These are phyloP conservation scores for Apiospora arundinis DNA, from an alignment of 2,329 filamentous ascomycete species.

Conservation along the genomic window DNA sequence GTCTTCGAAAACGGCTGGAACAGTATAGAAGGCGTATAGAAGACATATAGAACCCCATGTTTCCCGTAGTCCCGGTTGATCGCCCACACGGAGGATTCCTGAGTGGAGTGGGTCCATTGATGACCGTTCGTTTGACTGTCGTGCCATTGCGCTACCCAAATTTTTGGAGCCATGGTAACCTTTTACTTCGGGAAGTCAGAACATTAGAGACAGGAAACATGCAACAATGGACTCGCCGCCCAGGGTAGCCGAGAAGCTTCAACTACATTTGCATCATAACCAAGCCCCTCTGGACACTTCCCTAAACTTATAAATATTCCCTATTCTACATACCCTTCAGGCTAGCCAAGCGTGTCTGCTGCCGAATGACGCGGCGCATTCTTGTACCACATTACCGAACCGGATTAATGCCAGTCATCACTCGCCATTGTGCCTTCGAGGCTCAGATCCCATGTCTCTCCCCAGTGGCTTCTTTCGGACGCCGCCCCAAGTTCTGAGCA, in stretches of 20 bases:
- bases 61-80: constrained; percentile 29
- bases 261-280: constrained; percentile 21
- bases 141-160: constrained; percentile 12
- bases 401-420: constrained; percentile 18
- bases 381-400: background rate
- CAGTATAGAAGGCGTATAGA: background rate
- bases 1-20: background rate
- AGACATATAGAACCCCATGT: constrained; percentile 41
- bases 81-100: constrained; percentile 14
- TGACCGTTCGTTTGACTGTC: constrained; percentile 17
- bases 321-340: background rate
- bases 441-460: constrained; percentile 43
- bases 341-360: background rate
- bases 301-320: background rate
- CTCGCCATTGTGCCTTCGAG: constrained; percentile 33
- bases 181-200: background rate
- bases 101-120: constrained; percentile 13
- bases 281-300: background rate
- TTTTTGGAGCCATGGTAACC: constrained; percentile 14
- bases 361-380: background rate
- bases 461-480: constrained; percentile 39
- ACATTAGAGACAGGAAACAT: background rate
- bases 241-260: constrained; percentile 20
- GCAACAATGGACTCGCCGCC: constrained; percentile 11
- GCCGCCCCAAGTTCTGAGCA: constrained; percentile 37